Evolutionary conservation across 305 asterid species (phyloP).

Genomic region (Euphrasia arctica): DNA sequence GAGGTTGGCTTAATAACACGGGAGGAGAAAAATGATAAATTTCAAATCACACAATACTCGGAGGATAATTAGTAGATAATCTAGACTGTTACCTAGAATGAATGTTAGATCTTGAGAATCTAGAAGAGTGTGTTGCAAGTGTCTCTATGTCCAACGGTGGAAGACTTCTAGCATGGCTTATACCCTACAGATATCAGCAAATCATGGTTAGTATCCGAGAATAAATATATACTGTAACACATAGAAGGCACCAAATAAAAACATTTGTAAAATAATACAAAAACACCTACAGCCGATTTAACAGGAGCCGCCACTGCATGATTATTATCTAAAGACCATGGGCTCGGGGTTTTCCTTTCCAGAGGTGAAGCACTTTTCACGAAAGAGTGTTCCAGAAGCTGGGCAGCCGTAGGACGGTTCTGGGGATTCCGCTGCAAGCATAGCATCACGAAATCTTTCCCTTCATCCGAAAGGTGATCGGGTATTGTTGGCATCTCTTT

Average conservation of each 20-base stretch:
- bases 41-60: neutral
- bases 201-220: neutral
- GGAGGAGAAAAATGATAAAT: neutral
- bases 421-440: constrained; percentile 70
- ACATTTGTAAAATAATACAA: neutral
- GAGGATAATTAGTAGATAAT: neutral
- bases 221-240: neutral
- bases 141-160: constrained; percentile 47
- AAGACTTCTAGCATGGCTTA: constrained; percentile 45
- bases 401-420: constrained; percentile 57
- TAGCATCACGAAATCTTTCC: constrained; percentile 54
- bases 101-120: constrained; percentile 54
- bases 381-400: constrained; percentile 63
- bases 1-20: neutral
- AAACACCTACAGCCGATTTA: constrained; percentile 38
- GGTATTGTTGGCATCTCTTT: constrained; percentile 72
- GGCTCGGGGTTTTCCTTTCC: constrained; percentile 38
- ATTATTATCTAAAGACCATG: constrained; percentile 38
- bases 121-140: constrained; percentile 61
- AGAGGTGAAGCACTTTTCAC: constrained; percentile 49
- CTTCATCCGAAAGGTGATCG: constrained; percentile 58
- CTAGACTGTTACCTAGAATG: constrained; percentile 32
- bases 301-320: constrained; percentile 36
- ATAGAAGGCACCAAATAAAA: neutral
- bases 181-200: constrained; percentile 37